Base-by-base conservation (phyloP, 1,284 basidiomycete species). In the Phlebopus sp. region DNA sequence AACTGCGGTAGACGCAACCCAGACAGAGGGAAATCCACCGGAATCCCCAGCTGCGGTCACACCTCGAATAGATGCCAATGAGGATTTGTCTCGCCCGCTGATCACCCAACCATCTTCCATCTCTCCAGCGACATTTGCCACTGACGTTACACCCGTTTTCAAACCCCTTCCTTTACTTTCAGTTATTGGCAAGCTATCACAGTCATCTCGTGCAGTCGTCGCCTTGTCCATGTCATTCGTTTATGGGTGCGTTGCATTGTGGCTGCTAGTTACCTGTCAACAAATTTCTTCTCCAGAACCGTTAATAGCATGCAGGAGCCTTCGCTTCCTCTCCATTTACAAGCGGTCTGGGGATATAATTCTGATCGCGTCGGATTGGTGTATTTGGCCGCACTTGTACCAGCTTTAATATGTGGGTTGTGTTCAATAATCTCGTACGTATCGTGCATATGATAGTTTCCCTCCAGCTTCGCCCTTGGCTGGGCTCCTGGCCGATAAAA, bases 321-420 rank as follows among this genome's bases (percentile, higher is more conserved):
- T 5, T 75, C 84, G 2, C 67, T 91, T 19, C 82, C 88, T 0
- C 64, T 91, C 10, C 82, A 84, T 55, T 64, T 90, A 30, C 76
- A 84, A 54, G 60, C 62, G 3, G 61, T 79, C 0, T 92, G 84
- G 79, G 58, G 70, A n/a, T 76, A 86, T 47, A 61, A 77, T 53
- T 75, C 86, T 0, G 67, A 70, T 5, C 75, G 77, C 62, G 82
- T 90, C 18, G 89, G 90, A 2, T 58, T 90, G 9, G 75, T 90
- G 13, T 88, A 84, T 60, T 71, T 91, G 41, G 85, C 81, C 8
- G 77, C 78, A n/a, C 77, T 86, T 18, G 67, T 85, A 7, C 88
- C 88, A 1, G 80, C 81, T 0, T 58, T 88, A 11, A 67, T 86
- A 46, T 84, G 86, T 85, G 55, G 47, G 76, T 63, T n/a, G 35